Conservation (phyloP, 202 grass and related monocot genomes). For the Bolboschoenoplectus hybrid region DNA sequence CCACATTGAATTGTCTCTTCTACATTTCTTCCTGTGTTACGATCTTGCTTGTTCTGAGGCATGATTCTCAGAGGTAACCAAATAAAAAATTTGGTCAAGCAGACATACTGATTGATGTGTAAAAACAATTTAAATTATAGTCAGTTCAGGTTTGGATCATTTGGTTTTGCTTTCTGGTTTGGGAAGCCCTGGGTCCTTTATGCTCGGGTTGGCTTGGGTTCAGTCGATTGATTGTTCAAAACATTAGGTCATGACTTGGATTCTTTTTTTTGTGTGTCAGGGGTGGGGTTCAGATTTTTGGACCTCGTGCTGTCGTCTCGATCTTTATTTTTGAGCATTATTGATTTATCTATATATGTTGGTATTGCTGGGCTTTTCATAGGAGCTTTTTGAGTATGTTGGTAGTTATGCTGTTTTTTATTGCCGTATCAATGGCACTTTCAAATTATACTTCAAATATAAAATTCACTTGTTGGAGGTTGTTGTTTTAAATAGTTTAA, state of each 20-base stretch:
- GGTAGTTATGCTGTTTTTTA: not conserved
- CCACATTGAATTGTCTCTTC: not conserved
- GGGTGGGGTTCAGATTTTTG: not conserved
- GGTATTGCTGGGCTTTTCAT: not conserved
- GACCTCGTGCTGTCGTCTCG: not conserved
- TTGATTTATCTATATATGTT: not conserved
- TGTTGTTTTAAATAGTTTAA: conserved; percentile 17
- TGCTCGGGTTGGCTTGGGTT: not conserved
- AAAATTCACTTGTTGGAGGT: conserved; percentile 1
- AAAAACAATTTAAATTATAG: not conserved
- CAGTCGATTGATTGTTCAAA: not conserved
- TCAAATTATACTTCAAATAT: not conserved
- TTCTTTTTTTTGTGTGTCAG: not conserved
- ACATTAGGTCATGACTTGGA: not conserved
- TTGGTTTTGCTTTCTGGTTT: not conserved
- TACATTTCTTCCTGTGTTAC: not conserved
- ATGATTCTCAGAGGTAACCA: not conserved
- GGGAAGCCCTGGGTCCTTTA: not conserved
- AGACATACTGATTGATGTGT: not conserved
- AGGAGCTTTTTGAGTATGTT: not conserved
- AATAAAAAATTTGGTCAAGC: not conserved
- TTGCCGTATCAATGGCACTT: not conserved
- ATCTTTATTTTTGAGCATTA: not conserved
- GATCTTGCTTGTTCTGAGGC: not conserved
- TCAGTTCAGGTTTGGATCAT: not conserved